phyloP scores from a whole-genome alignment of 1,284 basidiomycete species.

The Trichosporon ovoides region DNA sequence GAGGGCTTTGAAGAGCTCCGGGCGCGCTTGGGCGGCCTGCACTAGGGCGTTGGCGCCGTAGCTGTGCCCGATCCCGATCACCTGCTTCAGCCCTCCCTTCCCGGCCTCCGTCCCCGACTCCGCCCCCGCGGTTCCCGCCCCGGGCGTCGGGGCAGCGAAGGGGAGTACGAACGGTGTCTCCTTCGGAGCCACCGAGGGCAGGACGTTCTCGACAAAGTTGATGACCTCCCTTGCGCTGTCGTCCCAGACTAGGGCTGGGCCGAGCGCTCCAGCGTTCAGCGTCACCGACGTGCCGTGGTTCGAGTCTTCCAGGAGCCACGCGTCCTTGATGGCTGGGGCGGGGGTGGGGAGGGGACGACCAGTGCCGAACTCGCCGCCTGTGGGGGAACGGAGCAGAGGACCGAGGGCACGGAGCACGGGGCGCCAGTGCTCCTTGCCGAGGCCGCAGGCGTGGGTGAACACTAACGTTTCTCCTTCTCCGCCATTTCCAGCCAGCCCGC shows the following conservation, averaged over 20 bases:
- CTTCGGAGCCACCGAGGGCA: conserved; percentile 43
- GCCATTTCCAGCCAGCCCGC: too few relatives aligned
- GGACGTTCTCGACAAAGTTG: conserved; percentile 48
- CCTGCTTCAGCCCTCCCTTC: conserved; percentile 18
- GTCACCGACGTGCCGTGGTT: conserved; percentile 70
- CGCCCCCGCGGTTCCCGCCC: too few relatives aligned
- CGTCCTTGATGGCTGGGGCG: conserved; percentile 56
- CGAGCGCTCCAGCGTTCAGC: conserved; percentile 58
- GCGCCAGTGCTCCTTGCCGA: conserved; percentile 72
- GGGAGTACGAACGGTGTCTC: neutral
- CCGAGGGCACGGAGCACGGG: conserved; percentile 44
- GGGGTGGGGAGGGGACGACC: neutral
- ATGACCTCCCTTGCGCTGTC: conserved; percentile 47
- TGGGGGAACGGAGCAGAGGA: too few relatives aligned
- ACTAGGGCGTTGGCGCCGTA: conserved; percentile 65
- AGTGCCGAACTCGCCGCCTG: conserved; percentile 7
- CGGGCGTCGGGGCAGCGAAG: neutral
- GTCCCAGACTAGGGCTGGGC: conserved; percentile 35
- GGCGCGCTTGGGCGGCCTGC: conserved; percentile 59
- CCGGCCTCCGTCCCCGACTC: conserved; percentile 55
- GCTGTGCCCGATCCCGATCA: conserved; percentile 69
- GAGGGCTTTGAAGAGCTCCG: conserved; percentile 65
- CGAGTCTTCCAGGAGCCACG: conserved; percentile 71
- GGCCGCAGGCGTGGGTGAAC: conserved; percentile 71
- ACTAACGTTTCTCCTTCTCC: too few relatives aligned